Evolutionary conservation across 164 flowering plant genomes (phyloP), one percentile per base, ranked within the genome.

Genomic region (Paratinospora sagittata): DNA sequence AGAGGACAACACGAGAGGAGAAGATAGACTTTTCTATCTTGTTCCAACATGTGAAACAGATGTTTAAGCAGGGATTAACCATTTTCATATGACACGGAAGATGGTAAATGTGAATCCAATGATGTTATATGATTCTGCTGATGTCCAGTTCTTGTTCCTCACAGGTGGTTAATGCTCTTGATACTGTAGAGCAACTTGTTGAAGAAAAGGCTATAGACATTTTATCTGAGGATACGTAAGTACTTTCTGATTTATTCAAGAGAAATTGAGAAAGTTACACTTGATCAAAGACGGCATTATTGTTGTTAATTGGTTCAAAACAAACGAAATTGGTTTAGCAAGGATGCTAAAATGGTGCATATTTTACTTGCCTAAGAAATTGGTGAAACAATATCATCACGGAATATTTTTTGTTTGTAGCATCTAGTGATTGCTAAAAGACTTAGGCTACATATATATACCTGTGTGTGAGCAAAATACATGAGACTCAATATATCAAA

Each of bases 141-240:
- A 30, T 73, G 8, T 45, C 16, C 3, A 36, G 12, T 45, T 66
- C 13, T 68, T 65, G 27, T 41, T 58, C 12, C 2, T 67, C 62
- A 68, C 82, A 90, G 96, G 87, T 84, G 70, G 87, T 85, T 70
- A 71, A 74, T 8, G 71, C 72, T 77, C 86, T 90, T 73, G 90
- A 88, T 80, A 82, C 74, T 4, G 81, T 88, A 43, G 96, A 90
- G 79, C 82, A 86, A 79, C 81, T 85, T 72, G 82, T 84, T 75
- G 92, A 88, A 78, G 89, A 85, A 76, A 84, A 85, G 70, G 74
- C 27, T 62, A 74, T 87, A 70, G 88, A 87, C 70, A 81, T 82
- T 61, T 70, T 90, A 55, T 75, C 36, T 76, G 74, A 81, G 21
- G 75, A 84, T 21, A 85, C 79, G 95, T 90, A 82, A 27, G 88